Evolutionary conservation across 345 rosid genomes (phyloP), one percentile per base, ranked within the genome.

Genomic region (Eucalyptus erythrocorys): DNA sequence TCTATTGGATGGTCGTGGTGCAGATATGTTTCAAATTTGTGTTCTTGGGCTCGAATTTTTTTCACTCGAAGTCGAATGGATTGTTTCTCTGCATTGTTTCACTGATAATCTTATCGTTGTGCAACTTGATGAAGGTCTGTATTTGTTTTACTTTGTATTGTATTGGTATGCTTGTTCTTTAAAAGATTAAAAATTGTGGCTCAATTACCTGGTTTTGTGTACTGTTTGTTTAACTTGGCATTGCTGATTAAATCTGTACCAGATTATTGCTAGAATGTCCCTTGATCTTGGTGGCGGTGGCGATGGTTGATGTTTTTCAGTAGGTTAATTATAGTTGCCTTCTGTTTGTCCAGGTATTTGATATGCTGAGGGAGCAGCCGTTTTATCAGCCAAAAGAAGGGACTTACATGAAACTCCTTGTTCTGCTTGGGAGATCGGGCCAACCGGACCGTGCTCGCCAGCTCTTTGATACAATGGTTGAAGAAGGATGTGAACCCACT

Each of bases 301-400:
- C 5, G 24, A 6, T 2, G 42, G 80, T 68, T 32, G 45, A 71
- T 71, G 45, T 37, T 76, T 40, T 76, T 76, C 47, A 11, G 47
- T 76, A 10, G 47, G 45, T 76, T 37, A 37, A 76, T 76, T 10
- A 30, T 76, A 37, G 82, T 76, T 76, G 71, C 16, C 82, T 80
- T 66, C 34, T 32, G 87, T 27, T 86, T 7, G 22, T 51, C 85
- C 89, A 96, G 98, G 98, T 94, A 14, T 94, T 95, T 86, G 94
- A 92, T 87, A 97, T 96, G 96, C 93, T 96, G 85, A 95, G 90
- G 45, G 92, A 91, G 49, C 97, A 97, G 81, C 94, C 96, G 3
- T 97, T 95, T 92, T 95, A 97, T 87, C 92, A 94, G 17, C 97
- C 98, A 16, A 96, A 95, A 89, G 97, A 95, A 93, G 96, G 96